Base-by-base conservation (phyloP, 2,329 filamentous ascomycete genomes). In the Diplocarpon rosae region DNA sequence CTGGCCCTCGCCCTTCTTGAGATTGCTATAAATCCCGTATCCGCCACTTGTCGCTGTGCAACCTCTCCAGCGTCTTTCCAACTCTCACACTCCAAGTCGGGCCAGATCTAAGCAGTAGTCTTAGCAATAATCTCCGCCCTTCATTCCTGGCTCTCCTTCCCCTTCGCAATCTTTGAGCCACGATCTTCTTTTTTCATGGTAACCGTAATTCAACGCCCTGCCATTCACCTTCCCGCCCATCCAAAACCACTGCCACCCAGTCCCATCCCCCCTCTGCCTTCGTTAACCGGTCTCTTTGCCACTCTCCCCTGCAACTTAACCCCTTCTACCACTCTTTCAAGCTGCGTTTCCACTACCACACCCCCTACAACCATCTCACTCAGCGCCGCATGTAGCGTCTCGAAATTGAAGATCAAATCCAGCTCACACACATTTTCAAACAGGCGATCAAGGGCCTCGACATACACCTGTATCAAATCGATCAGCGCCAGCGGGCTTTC, bases 361-460 rank as follows among this genome's bases (percentile, higher is more conserved):
- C 90, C 90, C 12, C 90, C 90, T 13, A 95, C 85, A 45, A 96
- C 84, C 86, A 96, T 94, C 71, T 96, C 90, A 46, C 80, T 81
- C 9, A 96, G 69, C 13, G 88, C 80, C 8, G 90, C 85, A 69
- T 98, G 92, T 58, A 98, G 72, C 13, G 88, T 93, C 73, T 98
- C 92, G 58, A 95, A 98, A 63, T 96, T 96, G 70, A 98, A 98
- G 64, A 98, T 98, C 56, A 98, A 74, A 65, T 98, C 71, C 45
- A 98, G 72, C 69, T 98, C 92, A 73, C 92, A 98, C 9, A 98
- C 92, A 63, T 98, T 95, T 68, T 96, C 92, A 62, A 98, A 98
- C 33, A 98, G 73, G 52, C 87, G 80, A 64, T 98, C 92, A 30
- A 98, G 75, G 1, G 90, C 82, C 66, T 98, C 92, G 52, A 98